These are phyloP conservation scores for Parasarocladium wereldwijsianum DNA, from an alignment of 2,329 filamentous ascomycete species.

Conservation along the genomic window DNA sequence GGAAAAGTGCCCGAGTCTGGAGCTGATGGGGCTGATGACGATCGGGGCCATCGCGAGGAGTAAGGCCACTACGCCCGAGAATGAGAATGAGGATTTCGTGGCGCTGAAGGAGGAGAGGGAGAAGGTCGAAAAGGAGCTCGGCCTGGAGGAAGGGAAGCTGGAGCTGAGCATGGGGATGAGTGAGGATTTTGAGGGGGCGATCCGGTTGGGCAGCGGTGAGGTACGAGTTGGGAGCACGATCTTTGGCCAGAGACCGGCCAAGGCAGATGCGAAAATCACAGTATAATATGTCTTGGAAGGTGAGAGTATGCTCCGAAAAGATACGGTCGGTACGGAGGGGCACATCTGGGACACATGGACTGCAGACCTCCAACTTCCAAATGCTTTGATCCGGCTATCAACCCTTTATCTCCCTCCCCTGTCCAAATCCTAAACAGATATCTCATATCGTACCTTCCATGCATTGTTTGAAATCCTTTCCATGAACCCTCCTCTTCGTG, in stretches of 20 bases:
- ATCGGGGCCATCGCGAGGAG: slow-evolving; percentile 89
- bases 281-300: no score
- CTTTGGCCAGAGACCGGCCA: slow-evolving; percentile 71
- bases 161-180: slow-evolving; percentile 99
- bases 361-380: no score
- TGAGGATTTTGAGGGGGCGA: slow-evolving; percentile 83
- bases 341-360: no score
- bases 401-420: no score
- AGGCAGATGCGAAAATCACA: slow-evolving; percentile 60
- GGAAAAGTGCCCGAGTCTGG: slow-evolving; percentile 56
- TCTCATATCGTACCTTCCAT: no score
- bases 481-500: no score
- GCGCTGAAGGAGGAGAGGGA: slow-evolving; percentile 55
- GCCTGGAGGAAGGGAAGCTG: slow-evolving; percentile 34
- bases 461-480: neutral
- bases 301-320: no score
- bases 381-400: no score
- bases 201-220: slow-evolving; percentile 71
- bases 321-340: no score
- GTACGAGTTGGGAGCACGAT: slow-evolving; percentile 89
- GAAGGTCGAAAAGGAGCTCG: slow-evolving; percentile 41
- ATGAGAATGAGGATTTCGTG: slow-evolving; percentile 85
- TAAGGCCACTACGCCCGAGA: slow-evolving; percentile 54
- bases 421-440: no score
- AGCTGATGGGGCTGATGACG: slow-evolving; percentile 81